Base-by-base conservation (phyloP, 805 yeast genomes). In the Candida adriatica region DNA sequence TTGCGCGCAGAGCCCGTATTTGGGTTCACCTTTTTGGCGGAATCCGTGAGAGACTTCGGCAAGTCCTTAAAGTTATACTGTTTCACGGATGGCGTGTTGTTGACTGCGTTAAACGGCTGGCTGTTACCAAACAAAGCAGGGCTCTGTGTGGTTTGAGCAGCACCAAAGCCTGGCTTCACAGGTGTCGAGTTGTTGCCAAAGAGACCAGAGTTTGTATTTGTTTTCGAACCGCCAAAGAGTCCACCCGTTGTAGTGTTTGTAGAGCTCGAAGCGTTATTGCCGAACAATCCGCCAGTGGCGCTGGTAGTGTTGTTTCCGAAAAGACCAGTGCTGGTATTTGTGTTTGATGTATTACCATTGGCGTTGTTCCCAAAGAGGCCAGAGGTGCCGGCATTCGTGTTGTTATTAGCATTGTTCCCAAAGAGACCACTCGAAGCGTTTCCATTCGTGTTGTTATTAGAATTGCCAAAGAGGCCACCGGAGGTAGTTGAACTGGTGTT, bases 41-140 rank as follows among this genome's bases (percentile, higher is more conserved):
- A 51, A 18, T 55, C 55, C 6, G 66, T 62, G 26, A 62, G 48
- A 10, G 66, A 53, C 31, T 56, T 56, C 13, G 68, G 66, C 46
- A 62, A 52, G 9, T 45, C 57, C 16, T 58, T 55, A 22, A 60
- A 46, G 18, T 52, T 37, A 27, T 46, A 41, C 20, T 56, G 51
- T 25, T 43, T 49, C 25, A 43, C 37, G 22, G 59, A 51, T 16
- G 61, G 53, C 3, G 53, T 32, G 13, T 61, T 61, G 27, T 32
- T 19, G 31, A 40, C 8, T 11, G 44, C 37, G 53, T 56, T 19
- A 59, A 58, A 37, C 20, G 28, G 33, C 13, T 29, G 8, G 21
- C 37, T 24, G 31, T 39, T 31, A 13, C 33, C 45, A 31, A 42
- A 39, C 17, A 38, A 27, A 13, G 43, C 26, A 33, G 26, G 26